These are phyloP conservation scores for Dactylellina cionopaga DNA, from an alignment of 2,329 filamentous ascomycete genomes.

Conservation along the genomic window DNA sequence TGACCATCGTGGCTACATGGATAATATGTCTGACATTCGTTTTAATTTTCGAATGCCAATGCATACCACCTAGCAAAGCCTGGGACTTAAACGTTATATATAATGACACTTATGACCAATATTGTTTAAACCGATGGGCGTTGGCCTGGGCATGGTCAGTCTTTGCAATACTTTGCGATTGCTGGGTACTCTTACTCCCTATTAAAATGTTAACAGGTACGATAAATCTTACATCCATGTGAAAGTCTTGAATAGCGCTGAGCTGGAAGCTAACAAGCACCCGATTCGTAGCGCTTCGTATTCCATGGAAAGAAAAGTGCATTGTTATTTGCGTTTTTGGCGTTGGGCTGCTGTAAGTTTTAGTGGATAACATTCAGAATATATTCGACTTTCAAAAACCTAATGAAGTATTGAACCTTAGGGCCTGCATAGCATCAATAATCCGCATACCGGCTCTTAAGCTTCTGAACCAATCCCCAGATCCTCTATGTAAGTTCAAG, in stretches of 20 bases:
- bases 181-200: constrained; percentile 28
- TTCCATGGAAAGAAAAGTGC: constrained; percentile 14
- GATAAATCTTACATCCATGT: no score
- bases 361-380: no score
- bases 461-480: constrained; percentile 15
- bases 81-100: constrained; percentile 30
- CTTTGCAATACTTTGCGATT: constrained; percentile 21
- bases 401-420: neutral
- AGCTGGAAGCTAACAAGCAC: neutral
- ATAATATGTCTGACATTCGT: neutral
- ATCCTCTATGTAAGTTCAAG: constrained; percentile 26
- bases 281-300: constrained; percentile 10
- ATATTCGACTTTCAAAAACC: no score
- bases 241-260: no score
- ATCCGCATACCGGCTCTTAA: constrained; percentile 29
- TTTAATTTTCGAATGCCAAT: constrained; percentile 16
- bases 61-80: constrained; percentile 6
- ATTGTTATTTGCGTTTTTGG: constrained; percentile 19
- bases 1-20: constrained; percentile 13
- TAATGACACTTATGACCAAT: constrained; percentile 5
- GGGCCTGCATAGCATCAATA: constrained; percentile 35
- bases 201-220: constrained; percentile 42
- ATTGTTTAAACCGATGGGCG: constrained; percentile 30
- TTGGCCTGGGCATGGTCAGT: constrained; percentile 26
- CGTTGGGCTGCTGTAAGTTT: constrained; percentile 22